A percentile compares a stretch with the other conserved stretches of the same genome.
Evolutionary conservation across 495 filamentous ascomycete species (phyloP).

Genomic region (Hypoxylon lienhwacheense): DNA sequence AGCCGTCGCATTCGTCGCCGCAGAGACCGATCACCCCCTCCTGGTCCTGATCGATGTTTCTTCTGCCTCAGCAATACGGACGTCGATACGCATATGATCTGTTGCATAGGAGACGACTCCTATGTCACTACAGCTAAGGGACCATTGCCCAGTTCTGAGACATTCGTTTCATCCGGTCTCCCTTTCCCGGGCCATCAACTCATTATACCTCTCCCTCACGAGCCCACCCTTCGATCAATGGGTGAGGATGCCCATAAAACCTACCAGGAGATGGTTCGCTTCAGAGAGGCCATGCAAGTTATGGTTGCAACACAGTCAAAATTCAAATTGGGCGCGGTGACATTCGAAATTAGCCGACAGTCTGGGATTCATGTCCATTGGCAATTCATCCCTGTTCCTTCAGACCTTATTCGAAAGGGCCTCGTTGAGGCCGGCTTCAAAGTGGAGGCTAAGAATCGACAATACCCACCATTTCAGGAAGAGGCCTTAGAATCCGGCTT

Average conservation of each 20-base stretch:
- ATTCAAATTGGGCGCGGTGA: conserved; percentile 72
- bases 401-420: conserved; percentile 62
- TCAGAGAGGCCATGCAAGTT: conserved; percentile 67
- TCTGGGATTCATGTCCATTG: conserved; percentile 85
- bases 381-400: conserved; percentile 85
- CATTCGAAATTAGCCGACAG: conserved; percentile 82
- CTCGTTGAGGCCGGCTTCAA: conserved; percentile 82
- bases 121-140: conserved; percentile 94
- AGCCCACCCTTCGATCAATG: conserved; percentile 53
- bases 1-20: conserved; percentile 58
- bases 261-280: conserved; percentile 77
- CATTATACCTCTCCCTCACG: conserved; percentile 83
- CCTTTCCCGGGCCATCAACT: conserved; percentile 85
- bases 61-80: conserved; percentile 89
- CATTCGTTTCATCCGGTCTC: conserved; percentile 61
- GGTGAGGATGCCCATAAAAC: conserved; percentile 66
- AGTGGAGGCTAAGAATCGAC: conserved; percentile 76
- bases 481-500: conserved; percentile 38
- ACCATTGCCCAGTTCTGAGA: conserved; percentile 69
- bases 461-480: conserved; percentile 61
- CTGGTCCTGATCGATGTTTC: conserved; percentile 80
- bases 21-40: conserved; percentile 54
- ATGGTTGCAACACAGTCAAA: conserved; percentile 63
- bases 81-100: conserved; percentile 82
- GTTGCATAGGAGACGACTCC: conserved; percentile 77